These are phyloP conservation scores for Phanerochaete sordida DNA, from an alignment of 768 basidiomycete genomes.

Conservation along the genomic window DNA sequence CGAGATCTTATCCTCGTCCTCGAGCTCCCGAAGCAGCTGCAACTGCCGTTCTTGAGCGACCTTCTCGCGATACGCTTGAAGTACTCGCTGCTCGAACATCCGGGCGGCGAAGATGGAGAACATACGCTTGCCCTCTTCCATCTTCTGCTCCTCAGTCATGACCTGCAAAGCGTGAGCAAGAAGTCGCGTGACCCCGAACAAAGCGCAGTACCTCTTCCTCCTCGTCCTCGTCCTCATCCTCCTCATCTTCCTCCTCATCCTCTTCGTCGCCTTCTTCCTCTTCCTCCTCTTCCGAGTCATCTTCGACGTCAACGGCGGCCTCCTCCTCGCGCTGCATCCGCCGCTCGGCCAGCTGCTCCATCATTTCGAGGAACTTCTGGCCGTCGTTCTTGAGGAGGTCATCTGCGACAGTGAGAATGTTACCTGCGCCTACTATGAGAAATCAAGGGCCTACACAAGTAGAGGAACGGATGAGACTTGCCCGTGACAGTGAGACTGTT, in stretches of 20 bases:
- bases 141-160: conserved; percentile 95
- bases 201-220: conserved; percentile 38
- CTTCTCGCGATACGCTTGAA: conserved; percentile 94
- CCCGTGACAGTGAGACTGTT: conserved; percentile 82
- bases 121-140: conserved; percentile 99
- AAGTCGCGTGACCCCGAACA: neutral
- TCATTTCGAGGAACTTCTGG: conserved; percentile 99
- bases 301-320: conserved; percentile 41
- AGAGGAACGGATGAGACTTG: conserved; percentile 32
- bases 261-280: conserved; percentile 48
- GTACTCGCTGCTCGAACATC: conserved; percentile 98
- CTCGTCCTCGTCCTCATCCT: conserved; percentile 49
- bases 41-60: conserved; percentile 94
- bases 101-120: conserved; percentile 99
- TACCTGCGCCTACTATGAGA: conserved; percentile 64
- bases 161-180: conserved; percentile 36
- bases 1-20: conserved; percentile 87
- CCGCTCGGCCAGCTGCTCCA: conserved; percentile 96
- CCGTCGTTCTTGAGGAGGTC: conserved; percentile 98
- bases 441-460: conserved; percentile 13
- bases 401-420: conserved; percentile 97
- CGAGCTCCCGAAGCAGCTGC: conserved; percentile 90
- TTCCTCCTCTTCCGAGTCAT: conserved; percentile 46
- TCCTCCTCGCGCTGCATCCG: conserved; percentile 89
- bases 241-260: conserved; percentile 49